Base-by-base conservation (phyloP, 2,329 filamentous ascomycete genomes). In the Xylaria sp. region DNA sequence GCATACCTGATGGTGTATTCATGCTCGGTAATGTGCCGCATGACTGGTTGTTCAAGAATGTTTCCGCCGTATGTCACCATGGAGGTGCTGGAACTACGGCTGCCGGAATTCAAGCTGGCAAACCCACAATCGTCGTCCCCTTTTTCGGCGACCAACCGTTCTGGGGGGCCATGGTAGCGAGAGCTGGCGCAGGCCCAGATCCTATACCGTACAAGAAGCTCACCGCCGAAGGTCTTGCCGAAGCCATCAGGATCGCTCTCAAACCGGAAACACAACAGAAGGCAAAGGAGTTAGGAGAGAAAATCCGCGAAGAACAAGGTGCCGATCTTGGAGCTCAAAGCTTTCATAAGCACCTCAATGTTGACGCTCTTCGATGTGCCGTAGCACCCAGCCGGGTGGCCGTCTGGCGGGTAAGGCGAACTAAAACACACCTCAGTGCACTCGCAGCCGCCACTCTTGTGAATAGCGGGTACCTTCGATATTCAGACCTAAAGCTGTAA, bases 141-240 rank as follows among this genome's bases (percentile, higher is more conserved):
- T 97, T 97, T 81, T 97, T 94, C 76, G 92, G 92, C 1, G 92
- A 95, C 74, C 92, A 95, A 78, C 90, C 90, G 0, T 95, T 94
- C 75, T 94, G 92, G 92, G 92, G 92, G 7, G 85, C 89, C 10
- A 94, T 94, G 86, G 88, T 94, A 46, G 86, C 89, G 0, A 86
- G 84, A 67, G 91, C 92, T 6, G 90, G 91, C 10, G 92, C 92
- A 6, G 92, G 92, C 0, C 92, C 92, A 0, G 80, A 84, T 0
- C 91, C 92, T 0, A 88, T 93, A 58, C 90, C 90, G 0, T 88
- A 91, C 77, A 91, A 91, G 72, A 83, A 89, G 36, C 80, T 94
- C 44, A 93, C 88, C 0, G 84, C 86, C 0, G 88, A 90, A 31
- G 90, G 87, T 13, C 82, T 95, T 6, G 89, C 89, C 0, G 85